These are phyloP conservation scores for Curvularia spicifera DNA, from an alignment of 2,329 filamentous ascomycete genomes.

Conservation along the genomic window DNA sequence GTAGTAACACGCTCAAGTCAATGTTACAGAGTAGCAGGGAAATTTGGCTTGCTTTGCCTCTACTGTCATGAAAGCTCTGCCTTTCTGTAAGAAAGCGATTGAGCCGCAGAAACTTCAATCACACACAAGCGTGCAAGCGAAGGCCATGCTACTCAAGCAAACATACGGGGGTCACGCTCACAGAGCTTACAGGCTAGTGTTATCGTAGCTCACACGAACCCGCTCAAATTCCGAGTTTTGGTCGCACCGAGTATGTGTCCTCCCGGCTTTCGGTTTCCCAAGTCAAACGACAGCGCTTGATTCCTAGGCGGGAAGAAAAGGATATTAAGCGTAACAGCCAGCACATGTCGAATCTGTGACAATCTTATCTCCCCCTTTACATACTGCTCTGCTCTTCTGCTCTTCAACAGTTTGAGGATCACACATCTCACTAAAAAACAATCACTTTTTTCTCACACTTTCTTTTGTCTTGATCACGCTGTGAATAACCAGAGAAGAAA, in stretches of 20 bases:
- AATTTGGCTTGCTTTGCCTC: constrained; percentile 2
- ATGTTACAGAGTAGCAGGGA: constrained; percentile 14
- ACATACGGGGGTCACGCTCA: background rate
- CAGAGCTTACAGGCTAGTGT: background rate
- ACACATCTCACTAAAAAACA: background rate
- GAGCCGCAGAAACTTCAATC: constrained; percentile 1
- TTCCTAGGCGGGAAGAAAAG: background rate
- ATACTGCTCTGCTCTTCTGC: background rate
- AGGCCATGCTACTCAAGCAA: background rate
- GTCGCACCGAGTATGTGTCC: background rate
- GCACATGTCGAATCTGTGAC: background rate
- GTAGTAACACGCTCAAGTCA: constrained; percentile 31
- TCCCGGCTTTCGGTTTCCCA: background rate
- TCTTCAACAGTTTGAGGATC: background rate
- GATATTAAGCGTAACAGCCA: background rate
- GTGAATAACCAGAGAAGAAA: background rate
- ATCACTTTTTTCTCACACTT: background rate
- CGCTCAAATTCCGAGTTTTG: constrained; percentile 2
- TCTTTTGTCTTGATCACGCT: background rate
- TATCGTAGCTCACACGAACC: background rate
- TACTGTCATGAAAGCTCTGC: constrained; percentile 1
- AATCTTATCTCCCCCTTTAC: background rate
- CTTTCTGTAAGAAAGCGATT: background rate
- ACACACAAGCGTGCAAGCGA: constrained; percentile 1
- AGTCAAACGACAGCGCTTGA: constrained; percentile 1